Evolutionary conservation across 2,329 filamentous ascomycete species (phyloP).

Genomic region (Talaromyces funiculosus): DNA sequence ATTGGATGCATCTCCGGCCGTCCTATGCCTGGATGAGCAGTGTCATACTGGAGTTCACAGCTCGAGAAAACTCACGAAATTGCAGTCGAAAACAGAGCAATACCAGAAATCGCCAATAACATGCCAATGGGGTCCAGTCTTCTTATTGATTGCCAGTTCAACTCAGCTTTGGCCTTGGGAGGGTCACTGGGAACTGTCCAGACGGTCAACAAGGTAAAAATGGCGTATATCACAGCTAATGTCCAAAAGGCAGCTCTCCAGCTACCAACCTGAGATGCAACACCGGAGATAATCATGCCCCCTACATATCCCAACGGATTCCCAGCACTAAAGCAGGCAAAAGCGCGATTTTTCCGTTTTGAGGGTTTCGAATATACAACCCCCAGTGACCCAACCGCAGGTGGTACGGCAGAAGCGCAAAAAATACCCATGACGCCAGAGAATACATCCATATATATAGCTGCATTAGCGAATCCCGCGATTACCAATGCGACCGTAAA

Average conservation of each 20-base stretch:
- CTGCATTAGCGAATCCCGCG: constrained; percentile 54
- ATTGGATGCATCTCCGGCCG: constrained; percentile 51
- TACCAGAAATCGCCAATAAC: constrained; percentile 56
- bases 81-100: constrained; percentile 59
- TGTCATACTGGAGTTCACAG: neutral
- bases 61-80: constrained; percentile 43
- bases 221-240: constrained; percentile 59
- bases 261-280: constrained; percentile 55
- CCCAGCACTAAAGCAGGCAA: constrained; percentile 54
- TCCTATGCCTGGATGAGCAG: constrained; percentile 21
- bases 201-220: constrained; percentile 52
- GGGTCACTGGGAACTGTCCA: constrained; percentile 58
- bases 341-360: constrained; percentile 57
- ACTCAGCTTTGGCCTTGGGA: constrained; percentile 36
- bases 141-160: constrained; percentile 46
- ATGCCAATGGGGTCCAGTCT: constrained; percentile 59
- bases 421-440: constrained; percentile 59
- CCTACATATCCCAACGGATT: constrained; percentile 55
- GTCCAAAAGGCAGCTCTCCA: constrained; percentile 61
- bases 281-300: constrained; percentile 56
- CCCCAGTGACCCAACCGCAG: constrained; percentile 60
- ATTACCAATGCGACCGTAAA: constrained; percentile 54
- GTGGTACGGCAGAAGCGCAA: constrained; percentile 58
- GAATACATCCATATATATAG: constrained; percentile 57
- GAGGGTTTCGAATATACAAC: constrained; percentile 57